A percentile compares a stretch with the other conserved stretches of the same genome.
These are phyloP conservation scores for Pulveroboletus sp. DNA, from an alignment of 768 basidiomycete species.

Conservation along the genomic window DNA sequence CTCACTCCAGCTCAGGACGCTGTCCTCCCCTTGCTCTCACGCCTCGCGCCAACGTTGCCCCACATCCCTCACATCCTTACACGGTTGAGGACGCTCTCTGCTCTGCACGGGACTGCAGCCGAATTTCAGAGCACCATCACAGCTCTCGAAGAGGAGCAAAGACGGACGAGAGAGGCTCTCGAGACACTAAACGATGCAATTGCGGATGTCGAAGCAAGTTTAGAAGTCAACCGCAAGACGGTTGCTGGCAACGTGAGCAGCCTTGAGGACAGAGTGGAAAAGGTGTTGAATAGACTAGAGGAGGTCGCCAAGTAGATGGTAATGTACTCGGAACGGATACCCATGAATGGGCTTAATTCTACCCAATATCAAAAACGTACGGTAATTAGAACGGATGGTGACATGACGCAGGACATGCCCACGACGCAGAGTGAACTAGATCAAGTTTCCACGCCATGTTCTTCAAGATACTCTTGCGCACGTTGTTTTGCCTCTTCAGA, in stretches of 20 bases:
- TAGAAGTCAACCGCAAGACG: conserved; percentile 66
- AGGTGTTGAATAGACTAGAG: conserved; percentile 41
- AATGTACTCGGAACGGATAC: conserved; percentile 1
- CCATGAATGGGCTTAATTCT: background rate
- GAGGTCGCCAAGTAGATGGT: conserved; percentile 23
- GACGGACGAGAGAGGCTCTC: conserved; percentile 55
- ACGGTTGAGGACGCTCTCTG: conserved; percentile 78
- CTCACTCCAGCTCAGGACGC: conserved; percentile 48
- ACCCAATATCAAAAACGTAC: background rate
- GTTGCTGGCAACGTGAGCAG: conserved; percentile 71
- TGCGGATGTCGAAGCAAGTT: conserved; percentile 64
- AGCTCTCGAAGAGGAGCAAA: conserved; percentile 69
- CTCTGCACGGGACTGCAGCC: conserved; percentile 76
- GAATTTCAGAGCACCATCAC: conserved; percentile 67
- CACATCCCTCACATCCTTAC: conserved; percentile 89
- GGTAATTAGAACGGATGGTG: too few species aligned
- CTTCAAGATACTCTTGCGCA: conserved; percentile 38
- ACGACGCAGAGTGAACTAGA: background rate
- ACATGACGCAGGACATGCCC: background rate
- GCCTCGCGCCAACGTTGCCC: conserved; percentile 67
- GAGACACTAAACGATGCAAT: conserved; percentile 68
- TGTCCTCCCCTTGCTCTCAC: conserved; percentile 61
- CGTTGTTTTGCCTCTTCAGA: conserved; percentile 47
- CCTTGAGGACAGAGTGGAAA: conserved; percentile 56
- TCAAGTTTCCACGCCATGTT: conserved; percentile 22